Base-by-base conservation (phyloP, 1,284 basidiomycete genomes). In the Sanguinoderma infundibulare region DNA sequence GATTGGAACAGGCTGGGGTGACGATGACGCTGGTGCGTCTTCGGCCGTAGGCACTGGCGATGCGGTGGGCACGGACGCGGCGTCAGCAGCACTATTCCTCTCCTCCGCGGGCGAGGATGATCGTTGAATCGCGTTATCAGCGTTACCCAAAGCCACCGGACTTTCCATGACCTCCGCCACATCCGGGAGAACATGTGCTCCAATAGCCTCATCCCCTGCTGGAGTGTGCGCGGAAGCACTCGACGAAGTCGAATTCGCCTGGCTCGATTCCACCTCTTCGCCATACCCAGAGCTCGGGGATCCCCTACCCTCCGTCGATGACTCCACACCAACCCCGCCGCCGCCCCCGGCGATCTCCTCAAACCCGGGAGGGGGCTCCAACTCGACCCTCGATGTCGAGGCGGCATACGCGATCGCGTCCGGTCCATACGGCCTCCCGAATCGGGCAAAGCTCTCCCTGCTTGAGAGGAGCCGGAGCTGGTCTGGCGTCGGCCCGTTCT, bases 391-490 rank as follows among this genome's bases (percentile, higher is more conserved):
- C 28, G 76, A 76, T 46, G 73, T 55, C 20, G 76, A 74, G 47
- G 76, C 75, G 26, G 69, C 75, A 60, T 71, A 82, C 42, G 78
- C 80, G 22, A 81, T 72, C 10, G 82, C 83, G 57, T 80, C 82
- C 2, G 74, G 65, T 0, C 84, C 84, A 49, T 83, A 86, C 36
- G 83, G 83, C 57, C 82, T 69, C 8, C 83, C 81, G 62, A 85
- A 85, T 55, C 73, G 74, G 50, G 77, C 79, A 54, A 84, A 70
- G 17, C 75, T 76, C 61, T 83, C 80, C 15, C 80, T 70, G 20
- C 79, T 80, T 46, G 79, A 77, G 58, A 85, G 78, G 58, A 85
- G 73, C 65, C 78, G 78, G 60, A 85, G 72, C 67, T 85, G 83
- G 57, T 86, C 83, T 0, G 83, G 75, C 17, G 83, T 85, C 44